Evolutionary conservation across 2,329 filamentous ascomycete genomes (phyloP), one percentile per base, ranked within the genome.

Genomic region (Diaporthe caulivora): DNA sequence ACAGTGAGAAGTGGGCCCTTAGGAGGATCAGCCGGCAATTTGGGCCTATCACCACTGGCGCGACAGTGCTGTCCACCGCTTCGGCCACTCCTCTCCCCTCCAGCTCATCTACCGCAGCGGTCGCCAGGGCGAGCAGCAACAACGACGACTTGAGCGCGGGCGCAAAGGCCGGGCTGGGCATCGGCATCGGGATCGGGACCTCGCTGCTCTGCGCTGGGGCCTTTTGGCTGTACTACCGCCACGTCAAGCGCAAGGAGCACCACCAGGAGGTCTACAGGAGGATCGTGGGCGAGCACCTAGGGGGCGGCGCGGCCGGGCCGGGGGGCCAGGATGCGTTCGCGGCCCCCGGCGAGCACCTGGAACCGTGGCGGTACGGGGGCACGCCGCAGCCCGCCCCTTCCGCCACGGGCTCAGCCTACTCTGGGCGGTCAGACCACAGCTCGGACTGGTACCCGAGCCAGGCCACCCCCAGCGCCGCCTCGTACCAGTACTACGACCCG

Each of bases 401-500:
- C 2, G 40, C 53, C 24, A 3, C 15, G 6, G 37, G 51, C 37
- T 44, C 65, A 17, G 51, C 68, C 68, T 70, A 57, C 6, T 70
- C 53, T 37, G 34, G 34, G 42, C 6, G 10, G 44, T 70, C 68
- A 31, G 68, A n/a, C 37, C 68, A 7, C 18, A 60, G 54, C 54
- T 51, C 49, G 5, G 44, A 70, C 15, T 70, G 68, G 68, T 58
- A 49, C 68, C 8, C 40, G 34, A 47, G 53, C 37, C 24, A 49
- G 13, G 15, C 31, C 29, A 24, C 44, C 18, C 8, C 26, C 53
- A 26, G 18, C 40, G 40, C 54, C 40, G 40, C 54, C 11, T 44
- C 42, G 11, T 60, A 57, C 54, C 68, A 70, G 44, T 70, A 70
- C 49, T 70, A 70, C 42, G 68, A 70, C 18, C 68, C 68, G 29